A percentile compares a stretch with the other conserved stretches of the same genome.
Conservation (phyloP, 2,329 filamentous ascomycete species). For the Reticulascus tulasneorum region DNA sequence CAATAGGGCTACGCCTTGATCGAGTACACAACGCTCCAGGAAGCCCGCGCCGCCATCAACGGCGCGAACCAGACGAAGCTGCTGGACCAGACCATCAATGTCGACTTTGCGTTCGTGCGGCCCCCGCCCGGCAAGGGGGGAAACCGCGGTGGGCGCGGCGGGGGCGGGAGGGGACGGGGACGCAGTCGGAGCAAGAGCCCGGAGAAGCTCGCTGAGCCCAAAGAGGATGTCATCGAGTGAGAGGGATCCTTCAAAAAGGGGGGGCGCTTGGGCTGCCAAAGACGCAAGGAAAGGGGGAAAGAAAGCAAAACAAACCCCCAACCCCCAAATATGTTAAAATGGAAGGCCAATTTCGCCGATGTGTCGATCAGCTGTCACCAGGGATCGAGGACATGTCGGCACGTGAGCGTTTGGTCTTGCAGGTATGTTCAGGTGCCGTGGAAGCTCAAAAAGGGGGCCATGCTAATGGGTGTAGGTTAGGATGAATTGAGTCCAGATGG, state of each 20-base stretch:
- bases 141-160: slow-evolving; percentile 31
- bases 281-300: not conserved
- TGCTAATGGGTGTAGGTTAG: too few relatives aligned
- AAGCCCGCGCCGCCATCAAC: slow-evolving; percentile 78
- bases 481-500: too few relatives aligned
- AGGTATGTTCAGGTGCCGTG: slow-evolving; percentile 10
- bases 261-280: too few relatives aligned
- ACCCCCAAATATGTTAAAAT: not conserved
- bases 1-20: slow-evolving; percentile 76
- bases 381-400: slow-evolving; percentile 6
- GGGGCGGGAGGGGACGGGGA: slow-evolving; percentile 29
- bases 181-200: slow-evolving; percentile 35
- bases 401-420: slow-evolving; percentile 3
- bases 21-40: slow-evolving; percentile 74
- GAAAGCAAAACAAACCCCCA: not conserved
- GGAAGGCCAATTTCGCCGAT: slow-evolving; percentile 10
- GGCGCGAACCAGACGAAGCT: slow-evolving; percentile 73
- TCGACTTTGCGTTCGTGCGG: slow-evolving; percentile 82
- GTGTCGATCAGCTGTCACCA: slow-evolving; percentile 3
- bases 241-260: too few relatives aligned
- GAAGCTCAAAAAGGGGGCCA: too few relatives aligned
- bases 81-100: slow-evolving; percentile 74
- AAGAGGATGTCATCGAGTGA: not conserved
- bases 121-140: slow-evolving; percentile 54
- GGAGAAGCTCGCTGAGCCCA: not conserved